Evolutionary conservation across 352 stramenopile genomes (phyloP).

Genomic region (Pythium brassicae): DNA sequence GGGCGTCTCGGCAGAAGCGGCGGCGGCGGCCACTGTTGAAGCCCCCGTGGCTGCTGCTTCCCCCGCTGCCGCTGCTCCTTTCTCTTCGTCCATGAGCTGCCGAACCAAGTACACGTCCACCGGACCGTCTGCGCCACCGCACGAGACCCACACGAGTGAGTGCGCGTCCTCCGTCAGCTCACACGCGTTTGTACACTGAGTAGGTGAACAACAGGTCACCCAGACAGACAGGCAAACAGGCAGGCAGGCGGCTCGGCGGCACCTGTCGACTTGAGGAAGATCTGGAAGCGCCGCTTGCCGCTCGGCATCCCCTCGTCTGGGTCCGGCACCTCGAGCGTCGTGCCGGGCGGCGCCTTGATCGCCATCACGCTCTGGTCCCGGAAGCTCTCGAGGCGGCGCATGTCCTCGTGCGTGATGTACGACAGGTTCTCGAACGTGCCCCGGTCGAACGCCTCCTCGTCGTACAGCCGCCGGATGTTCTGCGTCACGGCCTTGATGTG

Average conservation of each 20-base stretch:
- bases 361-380: slow-evolving; percentile 90
- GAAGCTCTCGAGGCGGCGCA: slow-evolving; percentile 80
- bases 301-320: slow-evolving; percentile 91
- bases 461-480: slow-evolving; percentile 78
- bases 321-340: slow-evolving; percentile 93
- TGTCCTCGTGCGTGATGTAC: slow-evolving; percentile 87
- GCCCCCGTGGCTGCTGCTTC: background rate
- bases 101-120: slow-evolving; percentile 91
- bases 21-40: slow-evolving; percentile 3
- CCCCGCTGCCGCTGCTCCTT: slow-evolving; percentile 14
- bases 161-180: background rate
- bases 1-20: slow-evolving; percentile 15
- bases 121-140: slow-evolving; percentile 49
- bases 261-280: slow-evolving; percentile 91
- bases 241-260: background rate
- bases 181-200: background rate
- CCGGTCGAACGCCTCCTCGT: slow-evolving; percentile 79
- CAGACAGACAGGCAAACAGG: background rate
- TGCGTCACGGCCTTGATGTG: slow-evolving; percentile 81
- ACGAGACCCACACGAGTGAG: background rate
- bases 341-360: slow-evolving; percentile 92
- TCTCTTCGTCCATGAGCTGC: slow-evolving; percentile 37
- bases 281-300: slow-evolving; percentile 90
- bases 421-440: slow-evolving; percentile 76
- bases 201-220: no score